Conservation (phyloP, 768 basidiomycete genomes). For the Leucosporidium scottii region DNA sequence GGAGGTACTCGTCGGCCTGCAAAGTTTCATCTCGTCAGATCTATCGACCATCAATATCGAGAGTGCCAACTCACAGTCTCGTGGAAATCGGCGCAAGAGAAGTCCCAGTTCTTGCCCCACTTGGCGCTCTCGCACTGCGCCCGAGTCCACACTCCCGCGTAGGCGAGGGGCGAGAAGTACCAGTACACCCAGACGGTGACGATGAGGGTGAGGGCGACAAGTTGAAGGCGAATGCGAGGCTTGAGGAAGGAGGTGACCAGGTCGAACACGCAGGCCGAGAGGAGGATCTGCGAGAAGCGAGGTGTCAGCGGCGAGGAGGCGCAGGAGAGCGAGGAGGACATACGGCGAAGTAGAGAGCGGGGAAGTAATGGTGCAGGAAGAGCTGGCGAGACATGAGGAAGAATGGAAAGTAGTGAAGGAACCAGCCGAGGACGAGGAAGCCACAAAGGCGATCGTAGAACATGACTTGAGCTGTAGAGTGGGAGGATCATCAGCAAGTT, state of each 20-base stretch:
- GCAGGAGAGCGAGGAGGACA: conserved; percentile 70
- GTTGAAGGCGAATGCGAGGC: conserved; percentile 75
- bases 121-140: conserved; percentile 63
- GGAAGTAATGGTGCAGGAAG: conserved; percentile 97
- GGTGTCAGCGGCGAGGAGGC: conserved; percentile 59
- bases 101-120: conserved; percentile 95
- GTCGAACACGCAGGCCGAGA: conserved; percentile 72
- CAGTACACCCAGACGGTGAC: conserved; percentile 54
- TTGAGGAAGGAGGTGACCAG: conserved; percentile 69
- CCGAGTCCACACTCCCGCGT: conserved; percentile 83
- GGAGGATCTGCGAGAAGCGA: conserved; percentile 45
- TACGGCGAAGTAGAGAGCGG: conserved; percentile 84
- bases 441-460: conserved; percentile 87
- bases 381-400: conserved; percentile 95
- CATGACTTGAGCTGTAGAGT: conserved; percentile 63
- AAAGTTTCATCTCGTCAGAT: no score
- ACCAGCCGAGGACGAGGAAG: conserved; percentile 88
- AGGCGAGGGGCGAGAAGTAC: conserved; percentile 74
- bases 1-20: neutral
- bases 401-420: conserved; percentile 90
- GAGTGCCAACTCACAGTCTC: conserved; percentile 1
- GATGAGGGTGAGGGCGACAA: conserved; percentile 62
- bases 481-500: neutral
- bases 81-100: conserved; percentile 50
- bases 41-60: no score